Conservation (phyloP, 345 rosid genomes). For the Lepidium aucheri region DNA sequence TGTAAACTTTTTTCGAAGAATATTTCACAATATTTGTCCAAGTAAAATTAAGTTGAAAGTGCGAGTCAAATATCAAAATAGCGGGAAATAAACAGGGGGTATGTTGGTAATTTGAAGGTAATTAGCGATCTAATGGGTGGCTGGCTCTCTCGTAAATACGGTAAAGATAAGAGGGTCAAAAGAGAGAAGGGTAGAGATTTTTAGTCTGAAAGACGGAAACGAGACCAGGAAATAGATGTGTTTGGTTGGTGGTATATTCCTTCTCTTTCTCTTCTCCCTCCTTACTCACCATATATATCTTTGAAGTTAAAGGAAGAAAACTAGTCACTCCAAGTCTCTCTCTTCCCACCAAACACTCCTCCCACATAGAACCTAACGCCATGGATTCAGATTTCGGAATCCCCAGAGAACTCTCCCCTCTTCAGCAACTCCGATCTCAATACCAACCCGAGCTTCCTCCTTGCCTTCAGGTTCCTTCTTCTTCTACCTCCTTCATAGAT, state of each 20-base stretch:
- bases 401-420: conserved; percentile 85
- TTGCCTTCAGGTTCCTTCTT: conserved; percentile 65
- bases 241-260: conserved; percentile 23
- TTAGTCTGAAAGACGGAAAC: not conserved
- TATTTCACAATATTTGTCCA: no score
- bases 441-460: conserved; percentile 88
- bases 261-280: not conserved
- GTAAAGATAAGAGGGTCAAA: no score
- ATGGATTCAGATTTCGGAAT: conserved; percentile 98
- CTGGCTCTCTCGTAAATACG: no score
- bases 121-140: not conserved
- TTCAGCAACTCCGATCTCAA: conserved; percentile 72
- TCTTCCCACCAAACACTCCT: conserved; percentile 13
- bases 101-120: not conserved
- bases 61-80: no score
- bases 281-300: conserved; percentile 5
- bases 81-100: not conserved
- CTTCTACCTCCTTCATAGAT: not conserved
- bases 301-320: not conserved
- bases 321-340: conserved; percentile 8
- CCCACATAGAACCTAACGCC: not conserved
- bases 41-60: no score
- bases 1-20: no score
- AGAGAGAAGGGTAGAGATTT: not conserved
- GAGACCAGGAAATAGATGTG: not conserved